Evolutionary conservation across 2,329 filamentous ascomycete genomes (phyloP).

Genomic region (Sporothrix luriei): DNA sequence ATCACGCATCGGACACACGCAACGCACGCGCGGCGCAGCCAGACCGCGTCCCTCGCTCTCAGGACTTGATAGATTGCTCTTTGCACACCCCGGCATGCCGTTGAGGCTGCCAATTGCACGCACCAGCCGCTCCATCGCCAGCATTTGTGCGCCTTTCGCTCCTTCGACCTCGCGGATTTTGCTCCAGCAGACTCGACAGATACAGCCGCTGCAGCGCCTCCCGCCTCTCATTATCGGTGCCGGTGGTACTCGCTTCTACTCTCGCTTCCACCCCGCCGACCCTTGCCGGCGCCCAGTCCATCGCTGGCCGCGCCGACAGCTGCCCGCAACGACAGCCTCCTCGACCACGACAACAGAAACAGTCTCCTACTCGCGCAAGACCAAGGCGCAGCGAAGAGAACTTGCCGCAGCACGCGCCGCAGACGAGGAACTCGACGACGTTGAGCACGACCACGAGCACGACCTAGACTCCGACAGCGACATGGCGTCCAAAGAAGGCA

Average conservation of each 20-base stretch:
- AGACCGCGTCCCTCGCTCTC: neutral
- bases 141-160: constrained; percentile 21
- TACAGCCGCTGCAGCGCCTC: neutral
- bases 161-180: neutral
- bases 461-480: constrained; percentile 23
- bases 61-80: constrained; percentile 10
- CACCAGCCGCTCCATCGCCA: constrained; percentile 25
- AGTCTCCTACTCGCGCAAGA: constrained; percentile 7
- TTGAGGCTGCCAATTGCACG: constrained; percentile 27
- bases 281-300: neutral
- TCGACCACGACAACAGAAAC: constrained; percentile 10
- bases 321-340: constrained; percentile 9
- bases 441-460: neutral
- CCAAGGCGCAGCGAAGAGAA: constrained; percentile 1
- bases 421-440: neutral
- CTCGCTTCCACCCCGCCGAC: neutral
- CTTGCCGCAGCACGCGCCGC: neutral
- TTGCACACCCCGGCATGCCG: constrained; percentile 32
- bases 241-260: constrained; percentile 1
- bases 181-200: neutral
- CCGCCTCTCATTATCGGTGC: neutral
- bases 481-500: constrained; percentile 35
- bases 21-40: neutral
- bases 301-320: constrained; percentile 21
- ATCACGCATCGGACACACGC: neutral